These are phyloP conservation scores for Phylloporus arenicola DNA, from an alignment of 768 basidiomycete genomes.

Conservation along the genomic window DNA sequence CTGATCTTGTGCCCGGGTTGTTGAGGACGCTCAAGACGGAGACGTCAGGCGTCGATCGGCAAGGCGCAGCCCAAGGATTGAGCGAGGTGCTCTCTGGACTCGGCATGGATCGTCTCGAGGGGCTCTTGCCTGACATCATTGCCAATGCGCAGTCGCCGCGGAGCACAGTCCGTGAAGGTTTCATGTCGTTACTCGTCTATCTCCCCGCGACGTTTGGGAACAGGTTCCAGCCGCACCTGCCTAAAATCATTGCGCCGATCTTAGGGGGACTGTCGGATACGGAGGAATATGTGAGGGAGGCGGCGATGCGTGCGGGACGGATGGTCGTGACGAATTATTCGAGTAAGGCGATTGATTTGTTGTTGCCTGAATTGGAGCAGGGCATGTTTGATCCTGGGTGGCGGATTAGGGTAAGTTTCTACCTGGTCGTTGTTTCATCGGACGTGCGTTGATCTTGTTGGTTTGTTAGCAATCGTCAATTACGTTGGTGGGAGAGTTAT, in stretches of 20 bases:
- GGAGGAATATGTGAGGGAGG: slow-evolving; percentile 94
- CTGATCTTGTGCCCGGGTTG: slow-evolving; percentile 87
- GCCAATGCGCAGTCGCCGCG: slow-evolving; percentile 85
- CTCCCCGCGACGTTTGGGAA: slow-evolving; percentile 94
- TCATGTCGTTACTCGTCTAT: slow-evolving; percentile 96
- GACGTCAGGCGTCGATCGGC: slow-evolving; percentile 91
- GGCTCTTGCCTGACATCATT: slow-evolving; percentile 90
- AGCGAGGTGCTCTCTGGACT: slow-evolving; percentile 92
- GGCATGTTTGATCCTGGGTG: slow-evolving; percentile 95
- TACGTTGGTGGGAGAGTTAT: slow-evolving; percentile 88
- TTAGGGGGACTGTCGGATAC: slow-evolving; percentile 85
- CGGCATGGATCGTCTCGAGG: slow-evolving; percentile 96
- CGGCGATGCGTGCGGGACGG: slow-evolving; percentile 96
- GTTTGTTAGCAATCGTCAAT: slow-evolving; percentile 80
- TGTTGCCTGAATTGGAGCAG: slow-evolving; percentile 88
- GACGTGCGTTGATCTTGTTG: not conserved
- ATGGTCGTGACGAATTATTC: slow-evolving; percentile 98
- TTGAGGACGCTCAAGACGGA: slow-evolving; percentile 87
- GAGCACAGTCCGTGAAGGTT: slow-evolving; percentile 92
- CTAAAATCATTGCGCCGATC: slow-evolving; percentile 91
- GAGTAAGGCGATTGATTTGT: slow-evolving; percentile 82
- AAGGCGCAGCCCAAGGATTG: slow-evolving; percentile 96
- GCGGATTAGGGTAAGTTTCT: slow-evolving; percentile 77
- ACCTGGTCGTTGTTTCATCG: not conserved
- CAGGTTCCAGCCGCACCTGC: slow-evolving; percentile 92